A percentile compares a stretch with the other conserved stretches of the same genome.
Evolutionary conservation across 2,329 filamentous ascomycete genomes (phyloP).

Genomic region (Tricladium varicosporioides): DNA sequence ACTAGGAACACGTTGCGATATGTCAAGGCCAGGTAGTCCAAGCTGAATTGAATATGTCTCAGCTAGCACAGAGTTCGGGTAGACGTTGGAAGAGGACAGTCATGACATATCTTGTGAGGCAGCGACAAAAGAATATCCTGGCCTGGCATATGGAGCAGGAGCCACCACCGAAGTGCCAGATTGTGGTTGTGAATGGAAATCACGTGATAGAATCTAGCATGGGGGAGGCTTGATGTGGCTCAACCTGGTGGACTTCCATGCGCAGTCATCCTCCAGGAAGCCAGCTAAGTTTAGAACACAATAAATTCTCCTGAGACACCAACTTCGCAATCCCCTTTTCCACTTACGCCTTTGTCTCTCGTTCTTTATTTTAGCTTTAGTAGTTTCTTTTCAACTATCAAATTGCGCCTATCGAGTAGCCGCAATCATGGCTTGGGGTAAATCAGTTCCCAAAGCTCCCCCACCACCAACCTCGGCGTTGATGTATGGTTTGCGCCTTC

Average conservation of each 20-base stretch:
- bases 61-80: neutral
- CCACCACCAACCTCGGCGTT: slow-evolving; percentile 34
- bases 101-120: neutral
- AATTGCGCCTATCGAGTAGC: slow-evolving; percentile 1
- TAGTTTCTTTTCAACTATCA: neutral
- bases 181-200: neutral
- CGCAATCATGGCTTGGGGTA: slow-evolving; percentile 37
- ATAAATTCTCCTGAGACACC: neutral
- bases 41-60: neutral
- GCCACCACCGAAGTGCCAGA: neutral
- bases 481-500: slow-evolving; percentile 25
- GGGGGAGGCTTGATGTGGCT: neutral
- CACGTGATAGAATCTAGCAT: neutral
- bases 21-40: neutral
- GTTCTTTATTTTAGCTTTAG: neutral
- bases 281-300: neutral
- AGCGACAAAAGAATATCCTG: neutral
- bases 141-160: neutral
- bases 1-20: neutral
- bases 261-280: neutral
- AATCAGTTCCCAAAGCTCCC: slow-evolving; percentile 25
- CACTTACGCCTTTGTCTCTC: neutral
- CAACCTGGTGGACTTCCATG: neutral
- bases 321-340: neutral
- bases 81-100: neutral